Evolutionary conservation across 352 stramenopile species (phyloP), one percentile per base, ranked within the genome.

Genomic region (Pythium diclinum): DNA sequence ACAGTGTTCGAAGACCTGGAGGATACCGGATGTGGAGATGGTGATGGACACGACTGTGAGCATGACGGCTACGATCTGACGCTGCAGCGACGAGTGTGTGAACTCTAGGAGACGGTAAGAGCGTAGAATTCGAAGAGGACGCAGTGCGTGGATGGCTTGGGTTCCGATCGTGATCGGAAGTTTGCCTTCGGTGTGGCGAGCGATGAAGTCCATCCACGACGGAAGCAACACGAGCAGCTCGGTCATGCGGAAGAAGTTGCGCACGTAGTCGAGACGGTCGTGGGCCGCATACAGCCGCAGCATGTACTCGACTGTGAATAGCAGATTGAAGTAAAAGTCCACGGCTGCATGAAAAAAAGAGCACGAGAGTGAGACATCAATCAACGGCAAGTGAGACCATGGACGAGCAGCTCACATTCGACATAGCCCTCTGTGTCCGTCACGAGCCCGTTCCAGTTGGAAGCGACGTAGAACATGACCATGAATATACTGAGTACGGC

Each of bases 21-120:
- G 59, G 11, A 90, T 71, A 8, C 85, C 83, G 8, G 85, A 77
- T 0, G 84, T 89, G 16, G 78, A 78, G 32, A 93, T 79, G 14
- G 88, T 76, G 34, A 93, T 93, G 11, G 69, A 88, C 3, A 91
- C 71, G 17, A 93, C 72, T 0, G 81, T 93, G 34, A 93, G 73
- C 40, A 87, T 65, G 4, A 76, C 78, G 2, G 85, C 79, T 40
- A 78, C 62, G 14, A 87, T 74, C 61, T 93, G 83, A 6, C 82
- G 79, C 60, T 93, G 79, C 3, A 93, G 67, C 0, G 84, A 91
- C 8, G 85, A 91, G 13, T 69, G 81, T 9, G 85, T 86, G 52
- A 92, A 93, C 23, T 89, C 74, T 5, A 93, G 71, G 21, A 93
- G 76, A 8, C 85, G 85, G 40, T 88, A 91, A 7, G 86, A 76